Percentiles rank a stretch among this genome's conserved stretches.
phyloP scores from a whole-genome alignment of 768 basidiomycete genomes.

The Pluteus cervinus region DNA sequence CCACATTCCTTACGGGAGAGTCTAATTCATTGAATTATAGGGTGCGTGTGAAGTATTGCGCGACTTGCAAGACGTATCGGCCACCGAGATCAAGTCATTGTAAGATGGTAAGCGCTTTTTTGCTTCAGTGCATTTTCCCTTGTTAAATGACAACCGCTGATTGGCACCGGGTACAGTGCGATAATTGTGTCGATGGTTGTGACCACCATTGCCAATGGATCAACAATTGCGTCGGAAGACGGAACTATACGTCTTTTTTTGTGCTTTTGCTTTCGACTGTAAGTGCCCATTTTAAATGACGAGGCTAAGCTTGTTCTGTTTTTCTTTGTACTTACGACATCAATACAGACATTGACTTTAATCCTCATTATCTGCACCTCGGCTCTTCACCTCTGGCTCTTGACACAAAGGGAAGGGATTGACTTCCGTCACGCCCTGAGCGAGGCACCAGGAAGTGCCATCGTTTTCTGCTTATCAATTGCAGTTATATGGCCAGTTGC shows the following conservation, averaged over 20 bases:
- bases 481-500: slow-evolving; percentile 78
- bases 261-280: slow-evolving; percentile 74
- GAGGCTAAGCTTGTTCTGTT: slow-evolving; percentile 11
- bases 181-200: slow-evolving; percentile 95
- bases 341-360: slow-evolving; percentile 58
- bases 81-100: slow-evolving; percentile 95
- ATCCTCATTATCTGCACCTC: slow-evolving; percentile 77
- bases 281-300: slow-evolving; percentile 33
- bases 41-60: slow-evolving; percentile 89
- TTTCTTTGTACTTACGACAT: not conserved
- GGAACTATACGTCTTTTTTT: slow-evolving; percentile 94
- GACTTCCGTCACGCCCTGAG: slow-evolving; percentile 40
- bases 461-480: slow-evolving; percentile 70
- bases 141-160: slow-evolving; percentile 6
- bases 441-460: slow-evolving; percentile 68
- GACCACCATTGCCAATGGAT: slow-evolving; percentile 92
- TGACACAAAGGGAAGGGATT: slow-evolving; percentile 46
- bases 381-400: slow-evolving; percentile 71
- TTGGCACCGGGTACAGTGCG: slow-evolving; percentile 52
- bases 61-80: slow-evolving; percentile 88
- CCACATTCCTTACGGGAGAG: not conserved
- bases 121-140: not conserved
- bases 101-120: slow-evolving; percentile 62
- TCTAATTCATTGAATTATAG: slow-evolving; percentile 30
- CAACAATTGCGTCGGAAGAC: slow-evolving; percentile 92